Percentiles rank a stretch among this genome's conserved stretches.
These are phyloP conservation scores for Leccinellum luteum DNA, from an alignment of 768 basidiomycete genomes.

Conservation along the genomic window DNA sequence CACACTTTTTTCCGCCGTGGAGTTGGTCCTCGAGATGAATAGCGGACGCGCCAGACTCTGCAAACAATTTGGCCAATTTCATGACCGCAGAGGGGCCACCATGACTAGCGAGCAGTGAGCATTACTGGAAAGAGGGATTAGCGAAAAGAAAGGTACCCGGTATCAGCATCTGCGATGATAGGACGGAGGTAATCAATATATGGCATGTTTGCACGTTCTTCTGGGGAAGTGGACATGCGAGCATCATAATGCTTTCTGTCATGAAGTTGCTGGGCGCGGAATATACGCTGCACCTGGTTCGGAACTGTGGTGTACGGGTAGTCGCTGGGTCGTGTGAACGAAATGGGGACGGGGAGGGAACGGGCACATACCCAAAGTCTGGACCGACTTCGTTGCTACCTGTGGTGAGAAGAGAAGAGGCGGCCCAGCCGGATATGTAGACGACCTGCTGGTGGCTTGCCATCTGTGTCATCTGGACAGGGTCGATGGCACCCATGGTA, in stretches of 20 bases:
- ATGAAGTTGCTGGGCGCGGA: slow-evolving; percentile 89
- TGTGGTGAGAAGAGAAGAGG: slow-evolving; percentile 82
- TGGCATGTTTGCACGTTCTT: slow-evolving; percentile 65
- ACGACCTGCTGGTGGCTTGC: slow-evolving; percentile 81
- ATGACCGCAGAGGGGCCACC: slow-evolving; percentile 92
- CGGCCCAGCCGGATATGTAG: slow-evolving; percentile 93
- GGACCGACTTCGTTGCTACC: slow-evolving; percentile 91
- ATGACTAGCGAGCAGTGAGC: slow-evolving; percentile 50
- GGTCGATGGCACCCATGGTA: slow-evolving; percentile 93
- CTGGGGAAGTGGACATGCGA: slow-evolving; percentile 61
- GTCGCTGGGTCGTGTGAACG: slow-evolving; percentile 49
- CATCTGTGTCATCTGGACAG: slow-evolving; percentile 95
- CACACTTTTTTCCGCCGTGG: slow-evolving; percentile 94
- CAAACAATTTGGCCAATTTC: slow-evolving; percentile 92
- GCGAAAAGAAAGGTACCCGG: slow-evolving; percentile 56
- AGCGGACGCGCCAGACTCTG: slow-evolving; percentile 89
- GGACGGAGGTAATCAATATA: slow-evolving; percentile 88
- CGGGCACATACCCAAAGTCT: slow-evolving; percentile 65
- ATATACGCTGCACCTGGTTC: slow-evolving; percentile 89
- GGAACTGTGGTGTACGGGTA: slow-evolving; percentile 97
- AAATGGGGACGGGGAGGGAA: background rate
- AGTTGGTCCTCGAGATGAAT: slow-evolving; percentile 95
- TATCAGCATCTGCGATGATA: slow-evolving; percentile 93
- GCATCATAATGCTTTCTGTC: slow-evolving; percentile 94
- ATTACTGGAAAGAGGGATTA: background rate